Evolutionary conservation across 208 protist genomes (phyloP), one percentile per base, ranked within the genome.

Genomic region (Leishmania tarentolae): DNA sequence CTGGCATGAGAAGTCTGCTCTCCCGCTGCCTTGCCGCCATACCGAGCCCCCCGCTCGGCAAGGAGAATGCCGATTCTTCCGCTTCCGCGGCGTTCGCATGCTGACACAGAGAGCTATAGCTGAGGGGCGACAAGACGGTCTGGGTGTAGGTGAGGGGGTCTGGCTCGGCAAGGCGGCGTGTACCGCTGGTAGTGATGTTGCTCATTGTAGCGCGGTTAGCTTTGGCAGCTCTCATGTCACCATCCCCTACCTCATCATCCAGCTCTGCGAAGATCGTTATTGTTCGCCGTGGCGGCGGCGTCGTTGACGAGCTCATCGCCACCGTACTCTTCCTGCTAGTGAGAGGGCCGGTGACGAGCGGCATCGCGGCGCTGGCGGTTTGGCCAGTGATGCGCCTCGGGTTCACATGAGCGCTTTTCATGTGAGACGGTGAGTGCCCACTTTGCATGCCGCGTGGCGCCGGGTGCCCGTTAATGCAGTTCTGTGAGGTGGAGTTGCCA

Each of bases 181-280:
- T 44, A 19, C 69, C 69, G 19, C n/a, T 13, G 24, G 47, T 35
- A n/a, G n/a, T 13, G 50, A 40, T 69, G 52, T 31, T 24, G 19
- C 37, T 46, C 47, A 35, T 72, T 13, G 47, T 56, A 15, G 24
- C 17, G 63, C 57, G 40, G 50, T 35, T 44, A 37, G 40, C 59
- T 46, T 68, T 69, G 31, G n/a, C 69, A 6, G 40, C 24, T 40
- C 82, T 42, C 3, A 40, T 19, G 9, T 35, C 15, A 59, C 28
- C 31, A 21, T 35, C 37, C 13, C 28, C 37, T 1, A 75, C 79
- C n/a, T 79, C 80, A 9, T 90, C 82, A 61, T 91, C 83, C 37
- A 88, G 42, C 24, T 86, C 83, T 5, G 89, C 90, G 73, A 88
- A 81, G 75, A 95, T 91, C 35, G 86, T 91, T 59, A 95, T 63